Evolutionary conservation across 192 early-diverging fungal genomes (phyloP), one percentile per base, ranked within the genome.

Genomic region (Mortierella hygrophila): DNA sequence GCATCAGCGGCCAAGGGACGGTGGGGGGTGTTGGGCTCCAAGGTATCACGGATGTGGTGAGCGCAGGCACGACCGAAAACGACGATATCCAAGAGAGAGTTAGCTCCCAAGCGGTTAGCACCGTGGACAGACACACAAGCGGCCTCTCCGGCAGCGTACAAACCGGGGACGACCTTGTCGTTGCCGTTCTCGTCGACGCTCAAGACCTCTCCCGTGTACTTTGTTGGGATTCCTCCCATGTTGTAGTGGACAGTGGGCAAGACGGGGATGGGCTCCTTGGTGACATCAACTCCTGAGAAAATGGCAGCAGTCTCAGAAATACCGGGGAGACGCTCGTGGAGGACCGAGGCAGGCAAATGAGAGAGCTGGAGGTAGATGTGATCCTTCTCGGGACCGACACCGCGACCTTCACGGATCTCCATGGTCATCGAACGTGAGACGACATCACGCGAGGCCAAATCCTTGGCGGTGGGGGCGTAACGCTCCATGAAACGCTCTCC

Each of bases 401-500:
- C 98, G 83, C 98, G 95, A 73, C 98, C 98, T 71, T 98, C 97
- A 65, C 96, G 93, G 91, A 99, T 98, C 91, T 99, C 98, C 86
- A 99, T 92, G 60, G 98, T 99, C 97, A 99, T 98, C 68, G 96
- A 96, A 77, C 98, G 96, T 65, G 97, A 97, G n/a, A 99, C 97
- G 68, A 99, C 98, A 82, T 99, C 98, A 87, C 97, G 95, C 54
- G 97, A 97, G n/a, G 98, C 97, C 70, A 99, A 89, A 92, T 99
- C 98, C 93, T 97, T 97, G 85, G 98, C 98, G 37, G 96, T 98
- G 68, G 98, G 98, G 70, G 98, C 97, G 89, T 99, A 99, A 88
- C 98, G 94, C 92, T 98, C 98, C 98, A 99, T 99, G 92, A 99
- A 99, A 84, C 97, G 95, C 91, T 99, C 98, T 89, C 98, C 98